phyloP scores from a whole-genome alignment of 768 basidiomycete species.

The Boletellus ananas region DNA sequence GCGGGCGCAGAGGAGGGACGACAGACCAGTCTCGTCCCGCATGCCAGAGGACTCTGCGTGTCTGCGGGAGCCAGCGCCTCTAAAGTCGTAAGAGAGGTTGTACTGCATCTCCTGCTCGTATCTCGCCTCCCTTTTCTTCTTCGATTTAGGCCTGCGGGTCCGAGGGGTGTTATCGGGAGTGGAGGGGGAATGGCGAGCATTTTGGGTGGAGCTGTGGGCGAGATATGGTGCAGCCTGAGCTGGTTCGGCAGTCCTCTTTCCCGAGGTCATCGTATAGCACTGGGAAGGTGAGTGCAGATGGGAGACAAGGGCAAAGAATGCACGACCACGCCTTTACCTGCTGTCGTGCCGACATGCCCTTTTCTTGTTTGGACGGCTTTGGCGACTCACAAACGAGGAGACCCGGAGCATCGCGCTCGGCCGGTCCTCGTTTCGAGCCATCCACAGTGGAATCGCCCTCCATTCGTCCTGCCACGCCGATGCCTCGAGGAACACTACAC shows the following conservation, averaged over 20 bases:
- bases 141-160: constrained; percentile 32
- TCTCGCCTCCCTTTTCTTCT: constrained; percentile 43
- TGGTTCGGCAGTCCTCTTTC: constrained; percentile 29
- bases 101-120: constrained; percentile 43
- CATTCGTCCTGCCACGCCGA: constrained; percentile 23
- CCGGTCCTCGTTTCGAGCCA: constrained; percentile 25
- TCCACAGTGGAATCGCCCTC: constrained; percentile 20
- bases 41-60: constrained; percentile 25
- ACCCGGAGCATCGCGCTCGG: constrained; percentile 13
- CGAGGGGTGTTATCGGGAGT: constrained; percentile 51
- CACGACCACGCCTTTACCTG: constrained; percentile 36
- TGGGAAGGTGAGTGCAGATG: constrained; percentile 33
- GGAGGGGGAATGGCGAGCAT: constrained; percentile 47
- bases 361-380: constrained; percentile 30
- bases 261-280: constrained; percentile 36
- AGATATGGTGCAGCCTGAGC: constrained; percentile 50
- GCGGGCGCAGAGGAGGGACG: not conserved
- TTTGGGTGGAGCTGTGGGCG: constrained; percentile 51
- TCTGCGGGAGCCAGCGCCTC: constrained; percentile 27
- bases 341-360: constrained; percentile 32
- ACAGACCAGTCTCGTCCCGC: constrained; percentile 32
- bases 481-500: constrained; percentile 27
- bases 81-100: constrained; percentile 32
- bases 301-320: constrained; percentile 37
- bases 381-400: constrained; percentile 22